Percentiles rank a stretch among this genome's conserved stretches.
Conservation (phyloP, 192 early-diverging fungal genomes). For the Umbelopsis ramanniana region DNA sequence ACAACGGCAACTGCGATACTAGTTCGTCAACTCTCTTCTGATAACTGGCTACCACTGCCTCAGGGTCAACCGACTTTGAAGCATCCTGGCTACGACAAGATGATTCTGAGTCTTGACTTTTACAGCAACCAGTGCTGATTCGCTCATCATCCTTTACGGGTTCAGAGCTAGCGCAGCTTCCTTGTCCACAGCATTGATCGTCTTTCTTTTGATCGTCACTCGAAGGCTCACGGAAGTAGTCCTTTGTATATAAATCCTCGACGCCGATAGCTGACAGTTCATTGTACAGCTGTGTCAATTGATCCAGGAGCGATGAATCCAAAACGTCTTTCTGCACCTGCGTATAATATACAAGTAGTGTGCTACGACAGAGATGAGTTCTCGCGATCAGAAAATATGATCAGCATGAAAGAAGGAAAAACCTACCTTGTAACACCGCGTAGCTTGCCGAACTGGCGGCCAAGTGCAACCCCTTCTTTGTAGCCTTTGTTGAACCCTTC, state of each 20-base stretch:
- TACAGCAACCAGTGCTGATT: not conserved
- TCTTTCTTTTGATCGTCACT: not conserved
- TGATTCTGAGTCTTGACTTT: not conserved
- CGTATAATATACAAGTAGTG: conserved; percentile 8
- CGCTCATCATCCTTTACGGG: not conserved
- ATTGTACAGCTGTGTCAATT: conserved; percentile 6
- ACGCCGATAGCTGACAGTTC: not conserved
- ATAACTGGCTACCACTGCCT: conserved; percentile 1
- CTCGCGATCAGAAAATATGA: not conserved
- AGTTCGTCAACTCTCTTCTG: conserved; percentile 5
- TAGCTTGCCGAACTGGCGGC: conserved; percentile 54
- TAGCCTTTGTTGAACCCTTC: conserved; percentile 67
- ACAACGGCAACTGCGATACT: not conserved
- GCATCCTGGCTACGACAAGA: not conserved
- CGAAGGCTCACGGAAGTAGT: not conserved
- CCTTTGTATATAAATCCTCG: conserved; percentile 12
- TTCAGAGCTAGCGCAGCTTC: not conserved
- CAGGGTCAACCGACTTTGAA: not conserved
- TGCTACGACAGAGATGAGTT: not conserved
- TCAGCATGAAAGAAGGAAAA: no score
- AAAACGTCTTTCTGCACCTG: conserved; percentile 2
- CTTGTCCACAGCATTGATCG: conserved; percentile 5
- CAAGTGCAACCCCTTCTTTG: conserved; percentile 56
- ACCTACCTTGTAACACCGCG: conserved; percentile 61
- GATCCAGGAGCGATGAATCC: not conserved